Evolutionary conservation across 2,329 filamentous ascomycete species (phyloP).

Genomic region (Aspergillus floridensis): DNA sequence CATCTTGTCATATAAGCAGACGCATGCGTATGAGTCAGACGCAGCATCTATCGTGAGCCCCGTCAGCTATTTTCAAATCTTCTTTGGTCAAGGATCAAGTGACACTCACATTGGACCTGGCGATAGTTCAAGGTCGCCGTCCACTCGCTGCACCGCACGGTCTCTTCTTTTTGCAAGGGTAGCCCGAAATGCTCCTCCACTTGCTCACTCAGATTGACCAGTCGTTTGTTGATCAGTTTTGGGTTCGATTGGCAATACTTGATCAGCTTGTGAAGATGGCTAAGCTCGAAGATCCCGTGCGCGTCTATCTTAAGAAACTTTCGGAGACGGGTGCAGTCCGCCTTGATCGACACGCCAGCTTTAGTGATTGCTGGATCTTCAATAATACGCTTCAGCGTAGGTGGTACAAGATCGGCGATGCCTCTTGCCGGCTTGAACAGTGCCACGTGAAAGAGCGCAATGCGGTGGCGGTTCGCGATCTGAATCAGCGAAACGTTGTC

Average conservation of each 20-base stretch:
- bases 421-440: constrained; percentile 51
- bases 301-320: constrained; percentile 65
- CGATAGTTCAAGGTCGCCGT: constrained; percentile 56
- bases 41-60: constrained; percentile 62
- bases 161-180: constrained; percentile 69
- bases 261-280: constrained; percentile 75
- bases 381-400: constrained; percentile 68
- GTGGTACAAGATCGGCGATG: constrained; percentile 60
- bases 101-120: constrained; percentile 67
- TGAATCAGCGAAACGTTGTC: constrained; percentile 79
- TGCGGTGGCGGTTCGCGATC: constrained; percentile 70
- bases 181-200: constrained; percentile 69
- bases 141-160: constrained; percentile 76
- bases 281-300: constrained; percentile 73
- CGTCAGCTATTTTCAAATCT: constrained; percentile 21
- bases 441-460: constrained; percentile 80
- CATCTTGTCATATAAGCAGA: constrained; percentile 69
- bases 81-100: constrained; percentile 11
- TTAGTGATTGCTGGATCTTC: constrained; percentile 70
- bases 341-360: constrained; percentile 71
- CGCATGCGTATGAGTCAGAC: constrained; percentile 76
- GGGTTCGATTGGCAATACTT: constrained; percentile 60
- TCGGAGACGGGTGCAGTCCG: constrained; percentile 66
- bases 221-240: constrained; percentile 61
- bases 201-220: constrained; percentile 66